phyloP scores from a whole-genome alignment of 352 stramenopile genomes.

The Globisporangium orthogonon region DNA sequence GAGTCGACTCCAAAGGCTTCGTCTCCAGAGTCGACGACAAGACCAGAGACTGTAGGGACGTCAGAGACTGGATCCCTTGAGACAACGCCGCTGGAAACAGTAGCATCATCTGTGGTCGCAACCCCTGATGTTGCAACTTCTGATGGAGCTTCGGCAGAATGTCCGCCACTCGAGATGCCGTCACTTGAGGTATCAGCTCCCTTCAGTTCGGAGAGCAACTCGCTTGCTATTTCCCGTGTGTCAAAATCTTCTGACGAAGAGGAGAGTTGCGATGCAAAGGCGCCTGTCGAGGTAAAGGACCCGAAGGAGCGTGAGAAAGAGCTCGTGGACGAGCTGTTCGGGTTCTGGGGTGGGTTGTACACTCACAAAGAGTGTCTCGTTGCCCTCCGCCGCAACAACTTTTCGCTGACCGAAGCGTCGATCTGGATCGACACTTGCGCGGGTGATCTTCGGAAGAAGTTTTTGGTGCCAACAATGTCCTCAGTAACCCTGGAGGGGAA shows the following conservation, averaged over 20 bases:
- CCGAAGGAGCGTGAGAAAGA: constrained; percentile 15
- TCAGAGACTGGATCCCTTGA: not conserved
- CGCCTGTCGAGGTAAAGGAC: not conserved
- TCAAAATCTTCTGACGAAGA: constrained; percentile 23
- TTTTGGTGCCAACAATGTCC: constrained; percentile 34
- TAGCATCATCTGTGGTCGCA: not conserved
- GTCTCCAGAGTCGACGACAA: not conserved
- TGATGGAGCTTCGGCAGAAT: not conserved
- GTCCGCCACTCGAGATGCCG: not conserved
- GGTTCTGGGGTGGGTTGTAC: constrained; percentile 64
- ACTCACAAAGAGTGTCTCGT: constrained; percentile 50
- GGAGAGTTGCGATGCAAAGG: constrained; percentile 2
- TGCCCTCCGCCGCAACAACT: constrained; percentile 37
- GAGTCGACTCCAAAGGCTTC: not conserved
- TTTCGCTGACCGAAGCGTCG: constrained; percentile 32
- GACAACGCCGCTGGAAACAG: not conserved
- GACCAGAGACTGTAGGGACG: not conserved
- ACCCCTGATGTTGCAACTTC: not conserved
- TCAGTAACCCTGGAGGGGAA: constrained; percentile 25
- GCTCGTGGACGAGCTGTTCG: constrained; percentile 32
- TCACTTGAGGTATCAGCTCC: not conserved
- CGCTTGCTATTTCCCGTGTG: constrained; percentile 27
- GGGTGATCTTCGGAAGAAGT: constrained; percentile 30
- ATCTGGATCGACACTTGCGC: constrained; percentile 41
- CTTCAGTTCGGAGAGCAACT: constrained; percentile 15